Percentiles rank a stretch among this genome's conserved stretches.
Conservation (phyloP, 1,284 basidiomycete species). For the Trametes pubescens region DNA sequence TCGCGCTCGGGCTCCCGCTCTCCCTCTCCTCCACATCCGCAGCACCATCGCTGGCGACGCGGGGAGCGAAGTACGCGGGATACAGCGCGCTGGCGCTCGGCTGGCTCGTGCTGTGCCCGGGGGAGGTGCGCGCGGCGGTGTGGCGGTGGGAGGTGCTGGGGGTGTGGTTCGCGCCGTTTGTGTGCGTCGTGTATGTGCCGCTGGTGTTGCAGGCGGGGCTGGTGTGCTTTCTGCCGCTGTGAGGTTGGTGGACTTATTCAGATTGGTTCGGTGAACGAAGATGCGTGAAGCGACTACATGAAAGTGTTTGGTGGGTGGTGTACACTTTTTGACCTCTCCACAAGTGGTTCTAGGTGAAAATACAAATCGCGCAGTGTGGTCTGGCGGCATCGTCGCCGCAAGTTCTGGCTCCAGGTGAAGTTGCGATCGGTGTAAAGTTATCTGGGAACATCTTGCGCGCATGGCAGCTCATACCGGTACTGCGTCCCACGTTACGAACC, state of each 20-base stretch:
- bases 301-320: no score
- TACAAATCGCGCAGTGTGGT: no score
- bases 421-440: no score
- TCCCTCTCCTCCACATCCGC: conserved; percentile 50
- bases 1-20: conserved; percentile 68
- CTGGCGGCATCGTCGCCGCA: no score
- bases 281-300: no score
- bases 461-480: no score
- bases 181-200: conserved; percentile 76
- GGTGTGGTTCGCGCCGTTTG: conserved; percentile 80
- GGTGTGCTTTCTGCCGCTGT: conserved; percentile 54
- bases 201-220: conserved; percentile 73
- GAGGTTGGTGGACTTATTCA: conserved; percentile 1
- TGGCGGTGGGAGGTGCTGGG: conserved; percentile 78
- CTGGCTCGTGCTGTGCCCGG: conserved; percentile 58
- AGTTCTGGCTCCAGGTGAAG: no score
- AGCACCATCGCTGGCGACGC: conserved; percentile 37
- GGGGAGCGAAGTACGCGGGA: conserved; percentile 49
- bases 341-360: no score
- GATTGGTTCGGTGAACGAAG: no score
- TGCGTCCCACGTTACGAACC: no score
- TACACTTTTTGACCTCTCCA: no score
- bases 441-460: no score
- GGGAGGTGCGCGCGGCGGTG: conserved; percentile 57
- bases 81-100: conserved; percentile 62